phyloP scores from a whole-genome alignment of 2,329 filamentous ascomycete species.

The Alternaria sp. region DNA sequence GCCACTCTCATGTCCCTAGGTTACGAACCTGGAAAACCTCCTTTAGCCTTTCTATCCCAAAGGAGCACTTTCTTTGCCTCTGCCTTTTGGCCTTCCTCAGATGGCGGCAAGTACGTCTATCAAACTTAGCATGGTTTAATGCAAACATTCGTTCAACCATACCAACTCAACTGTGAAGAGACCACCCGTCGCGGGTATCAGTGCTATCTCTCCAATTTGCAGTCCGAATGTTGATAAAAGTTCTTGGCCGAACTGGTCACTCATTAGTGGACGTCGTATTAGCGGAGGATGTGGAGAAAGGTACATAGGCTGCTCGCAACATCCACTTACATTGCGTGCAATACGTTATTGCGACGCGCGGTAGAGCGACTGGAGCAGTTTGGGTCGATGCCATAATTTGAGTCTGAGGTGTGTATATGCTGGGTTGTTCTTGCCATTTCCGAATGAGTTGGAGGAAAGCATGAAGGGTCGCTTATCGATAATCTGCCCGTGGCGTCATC shows the following conservation, averaged over 20 bases:
- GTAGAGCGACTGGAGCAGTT: constrained; percentile 56
- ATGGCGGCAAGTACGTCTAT: constrained; percentile 37
- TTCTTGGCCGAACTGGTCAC: constrained; percentile 83
- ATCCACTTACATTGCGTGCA: constrained; percentile 97
- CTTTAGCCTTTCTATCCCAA: constrained; percentile 88
- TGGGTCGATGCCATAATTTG: constrained; percentile 35
- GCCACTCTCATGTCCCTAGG: too few relatives aligned
- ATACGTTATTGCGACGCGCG: constrained; percentile 85
- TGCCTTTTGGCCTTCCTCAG: constrained; percentile 14
- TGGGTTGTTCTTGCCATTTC: not conserved
- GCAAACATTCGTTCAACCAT: constrained; percentile 1
- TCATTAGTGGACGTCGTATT: not conserved
- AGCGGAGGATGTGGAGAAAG: not conserved
- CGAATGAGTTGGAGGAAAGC: not conserved
- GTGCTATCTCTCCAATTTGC: constrained; percentile 82
- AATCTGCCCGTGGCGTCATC: constrained; percentile 12
- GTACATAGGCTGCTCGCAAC: constrained; percentile 83
- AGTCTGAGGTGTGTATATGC: not conserved
- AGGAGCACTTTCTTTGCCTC: constrained; percentile 64
- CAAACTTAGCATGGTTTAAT: not conserved
- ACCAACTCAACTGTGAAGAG: constrained; percentile 78
- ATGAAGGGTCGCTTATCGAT: constrained; percentile 18
- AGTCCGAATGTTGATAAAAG: constrained; percentile 91
- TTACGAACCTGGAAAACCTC: constrained; percentile 77
- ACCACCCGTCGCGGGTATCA: constrained; percentile 86